Evolutionary conservation across 2,329 filamentous ascomycete genomes (phyloP).

Genomic region (Cladosporium sp.): DNA sequence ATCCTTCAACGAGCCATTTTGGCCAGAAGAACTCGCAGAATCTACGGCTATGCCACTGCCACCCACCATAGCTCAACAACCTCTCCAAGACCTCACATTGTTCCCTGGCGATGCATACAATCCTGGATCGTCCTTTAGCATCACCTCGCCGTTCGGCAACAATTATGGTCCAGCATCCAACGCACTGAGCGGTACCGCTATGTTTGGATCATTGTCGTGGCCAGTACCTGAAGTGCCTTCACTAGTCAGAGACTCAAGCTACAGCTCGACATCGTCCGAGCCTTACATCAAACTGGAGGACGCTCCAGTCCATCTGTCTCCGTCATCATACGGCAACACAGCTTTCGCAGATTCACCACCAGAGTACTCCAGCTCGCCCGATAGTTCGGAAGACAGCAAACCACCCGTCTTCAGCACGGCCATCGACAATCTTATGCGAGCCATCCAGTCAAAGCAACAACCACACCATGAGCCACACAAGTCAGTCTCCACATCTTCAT

Average conservation of each 20-base stretch:
- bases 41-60: slow-evolving; percentile 8
- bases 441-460: slow-evolving; percentile 59
- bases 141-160: slow-evolving; percentile 10
- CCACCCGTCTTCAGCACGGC: slow-evolving; percentile 67
- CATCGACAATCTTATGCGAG: slow-evolving; percentile 79
- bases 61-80: neutral
- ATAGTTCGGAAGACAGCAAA: slow-evolving; percentile 34
- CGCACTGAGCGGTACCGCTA: slow-evolving; percentile 15
- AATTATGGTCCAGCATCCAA: slow-evolving; percentile 7
- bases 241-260: slow-evolving; percentile 2
- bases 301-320: slow-evolving; percentile 38
- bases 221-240: slow-evolving; percentile 13
- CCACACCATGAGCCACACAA: slow-evolving; percentile 8
- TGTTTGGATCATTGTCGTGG: slow-evolving; percentile 18
- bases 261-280: slow-evolving; percentile 20
- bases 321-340: slow-evolving; percentile 34
- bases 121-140: slow-evolving; percentile 12
- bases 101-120: slow-evolving; percentile 22
- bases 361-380: slow-evolving; percentile 44
- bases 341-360: slow-evolving; percentile 26
- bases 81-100: slow-evolving; percentile 12
- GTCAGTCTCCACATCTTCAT: neutral
- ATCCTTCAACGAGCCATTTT: slow-evolving; percentile 27
- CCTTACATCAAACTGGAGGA: slow-evolving; percentile 42
- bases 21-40: slow-evolving; percentile 21